Evolutionary conservation across 2,329 filamentous ascomycete genomes (phyloP), one percentile per base, ranked within the genome.

Genomic region (Neopestalotiopsis clavispora): DNA sequence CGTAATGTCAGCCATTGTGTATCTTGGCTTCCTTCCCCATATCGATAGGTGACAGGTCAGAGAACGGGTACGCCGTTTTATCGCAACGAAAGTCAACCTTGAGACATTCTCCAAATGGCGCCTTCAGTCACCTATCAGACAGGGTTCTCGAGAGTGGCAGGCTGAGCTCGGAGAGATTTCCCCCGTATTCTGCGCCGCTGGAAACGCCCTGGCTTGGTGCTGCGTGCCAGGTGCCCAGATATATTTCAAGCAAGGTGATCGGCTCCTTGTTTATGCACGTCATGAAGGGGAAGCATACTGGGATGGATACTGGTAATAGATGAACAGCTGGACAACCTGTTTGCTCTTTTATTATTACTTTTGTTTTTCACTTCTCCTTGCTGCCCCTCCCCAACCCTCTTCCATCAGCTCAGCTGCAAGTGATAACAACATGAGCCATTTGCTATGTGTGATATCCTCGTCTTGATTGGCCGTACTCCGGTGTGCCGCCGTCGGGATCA

Each of bases 51-150:
- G n/a, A 52, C 14, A 52, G 45, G 17, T 10, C n/a, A n/a, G 45
- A 20, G 6, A 52, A 52, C 3, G 45, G 2, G 20, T 2, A 17
- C 20, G 20, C 45, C 45, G 45, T 52, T 52, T 52, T 52, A 28
- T 10, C 45, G 45, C 45, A 52, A 20, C 14, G 45, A 52, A 52
- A 52, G 45, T 52, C 45, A n/a, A 52, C 17, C 45, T 52, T 52
- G 45, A 52, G 45, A 52, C 45, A 52, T 52, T 52, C 45, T 52
- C 45, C 45, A 52, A 52, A 52, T 52, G 45, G 45, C 45, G 45
- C 45, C 45, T 52, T 52, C 45, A 52, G n/a, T n/a, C 45, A 52
- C 45, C 45, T 52, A 52, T 52, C 45, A 52, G 45, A 52, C 45
- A 52, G 45, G 45, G 45, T 52, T 52, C 45, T 52, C 45, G 45